Percentiles rank a stretch among this genome's conserved stretches.
Evolutionary conservation across 495 filamentous ascomycete genomes (phyloP).

Genomic region (Podospora didyma): DNA sequence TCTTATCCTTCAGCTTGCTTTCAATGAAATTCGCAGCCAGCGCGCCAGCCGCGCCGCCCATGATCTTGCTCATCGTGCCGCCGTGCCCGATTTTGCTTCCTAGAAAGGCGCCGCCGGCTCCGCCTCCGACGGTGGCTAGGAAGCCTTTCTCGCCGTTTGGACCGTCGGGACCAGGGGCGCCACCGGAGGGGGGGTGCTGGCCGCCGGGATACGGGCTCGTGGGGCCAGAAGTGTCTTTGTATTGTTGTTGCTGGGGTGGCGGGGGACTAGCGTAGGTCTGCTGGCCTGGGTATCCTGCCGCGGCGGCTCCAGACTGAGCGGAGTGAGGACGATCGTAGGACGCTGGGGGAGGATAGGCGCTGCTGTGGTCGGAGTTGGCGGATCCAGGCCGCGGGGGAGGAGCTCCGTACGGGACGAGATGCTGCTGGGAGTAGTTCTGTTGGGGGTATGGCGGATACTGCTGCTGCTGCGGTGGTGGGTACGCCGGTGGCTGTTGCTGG

Average conservation of each 20-base stretch:
- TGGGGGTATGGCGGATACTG: not conserved
- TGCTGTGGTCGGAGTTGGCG: slow-evolving; percentile 4
- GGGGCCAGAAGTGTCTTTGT: not conserved
- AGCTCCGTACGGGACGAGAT: slow-evolving; percentile 10
- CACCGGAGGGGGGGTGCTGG: not conserved
- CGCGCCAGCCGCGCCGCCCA: slow-evolving; percentile 50
- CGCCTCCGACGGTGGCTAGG: slow-evolving; percentile 51
- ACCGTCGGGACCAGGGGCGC: slow-evolving; percentile 4
- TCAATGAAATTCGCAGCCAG: slow-evolving; percentile 53
- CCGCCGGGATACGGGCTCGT: not conserved
- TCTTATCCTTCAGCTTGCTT: slow-evolving; percentile 41
- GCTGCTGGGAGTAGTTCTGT: slow-evolving; percentile 7
- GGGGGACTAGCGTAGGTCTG: not conserved
- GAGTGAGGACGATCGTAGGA: slow-evolving; percentile 8
- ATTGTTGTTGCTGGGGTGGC: slow-evolving; percentile 1
- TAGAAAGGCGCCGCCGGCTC: slow-evolving; percentile 48
- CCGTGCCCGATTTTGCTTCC: slow-evolving; percentile 23
- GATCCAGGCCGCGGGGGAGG: slow-evolving; percentile 7
- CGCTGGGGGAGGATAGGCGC: not conserved
- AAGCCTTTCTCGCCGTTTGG: slow-evolving; percentile 50
- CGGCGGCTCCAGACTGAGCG: not conserved
- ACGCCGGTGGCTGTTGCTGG: slow-evolving; percentile 1
- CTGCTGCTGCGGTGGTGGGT: not conserved
- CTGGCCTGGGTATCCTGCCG: not conserved
- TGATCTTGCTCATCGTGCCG: slow-evolving; percentile 43